phyloP scores from a whole-genome alignment of 1,139 yeast genomes.

The Sugiyamaella sp. region DNA sequence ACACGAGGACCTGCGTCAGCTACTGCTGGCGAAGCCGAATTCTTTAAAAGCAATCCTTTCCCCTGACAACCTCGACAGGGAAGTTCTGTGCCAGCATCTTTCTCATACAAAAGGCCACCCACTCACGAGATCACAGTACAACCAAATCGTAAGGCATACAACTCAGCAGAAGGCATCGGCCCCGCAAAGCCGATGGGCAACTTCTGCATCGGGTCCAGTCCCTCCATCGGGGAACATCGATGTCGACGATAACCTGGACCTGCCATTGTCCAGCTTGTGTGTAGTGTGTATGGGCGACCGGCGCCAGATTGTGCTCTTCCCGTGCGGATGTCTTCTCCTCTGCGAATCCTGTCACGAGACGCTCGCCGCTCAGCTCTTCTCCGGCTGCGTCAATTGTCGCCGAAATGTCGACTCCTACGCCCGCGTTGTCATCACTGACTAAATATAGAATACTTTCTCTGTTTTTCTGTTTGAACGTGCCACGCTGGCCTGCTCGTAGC shows the following conservation, averaged over 20 bases:
- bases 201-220: not conserved
- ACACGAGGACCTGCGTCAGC: conserved; percentile 1
- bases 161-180: not conserved
- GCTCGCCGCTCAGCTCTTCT: conserved; percentile 69
- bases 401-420: conserved; percentile 58
- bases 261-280: conserved; percentile 47
- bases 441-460: not conserved
- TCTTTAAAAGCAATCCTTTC: not conserved
- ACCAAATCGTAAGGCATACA: not conserved
- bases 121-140: conserved; percentile 1
- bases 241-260: conserved; percentile 8
- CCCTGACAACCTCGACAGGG: not conserved
- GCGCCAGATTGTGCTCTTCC: conserved; percentile 85
- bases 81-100: conserved; percentile 4
- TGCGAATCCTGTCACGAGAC: conserved; percentile 82
- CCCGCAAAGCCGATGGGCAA: not conserved
- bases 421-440: conserved; percentile 4
- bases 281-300: conserved; percentile 78
- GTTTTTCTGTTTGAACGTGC: too few species aligned
- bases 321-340: conserved; percentile 84
- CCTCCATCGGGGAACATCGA: not conserved
- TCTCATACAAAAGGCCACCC: not conserved
- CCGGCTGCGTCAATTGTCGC: conserved; percentile 85
- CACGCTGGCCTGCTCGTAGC: too few species aligned
- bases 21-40: not conserved